Base-by-base conservation (phyloP, 768 basidiomycete species). In the Suillus spraguei region DNA sequence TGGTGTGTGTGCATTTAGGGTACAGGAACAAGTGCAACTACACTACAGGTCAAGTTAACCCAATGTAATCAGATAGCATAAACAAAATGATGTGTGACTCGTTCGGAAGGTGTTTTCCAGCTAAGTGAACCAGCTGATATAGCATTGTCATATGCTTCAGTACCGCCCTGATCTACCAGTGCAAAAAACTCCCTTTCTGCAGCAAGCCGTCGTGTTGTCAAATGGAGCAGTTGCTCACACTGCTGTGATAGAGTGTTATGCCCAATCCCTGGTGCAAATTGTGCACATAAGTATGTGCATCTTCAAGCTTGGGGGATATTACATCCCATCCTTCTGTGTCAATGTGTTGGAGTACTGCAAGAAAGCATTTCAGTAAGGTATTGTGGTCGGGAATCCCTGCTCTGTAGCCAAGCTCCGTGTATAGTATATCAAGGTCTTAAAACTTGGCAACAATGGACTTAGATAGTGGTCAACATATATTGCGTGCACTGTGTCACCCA, bases 241-340 rank as follows among this genome's bases (percentile, higher is more conserved):
- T 47, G 10, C 46, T 47, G 46, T 22, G 22, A 47, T 47, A 47
- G 46, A 47, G 46, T 0, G 5, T 47, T 3, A 4, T 22, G 46
- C 11, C 46, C 46, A 9, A 47, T 47, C 46, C 22, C 46, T 22
- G 46, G 46, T 47, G 46, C 46, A 22, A 24, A 47, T 47, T 47
- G 13, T 24, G 47, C 11, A 47, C 13, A 24, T 14, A 47, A 47
- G 47, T 22, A 14, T 5, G 7, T 2, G 10, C 47, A 47, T 47
- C 47, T 47, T 24, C 0, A 22, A 47, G 47, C 13, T 47, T 13
- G 2, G 47, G 47, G 47, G 47, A 47, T 14, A 47, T 47, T 13
- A 47, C 47, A 47, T 47, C 47, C 22, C 47, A 47, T 24, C 47
- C 47, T 47, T 47, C 47, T 47, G 47, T 47, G 13, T 47, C 47